Conservation (phyloP, 2,329 filamentous ascomycete species). For the Aspergillus felis region DNA sequence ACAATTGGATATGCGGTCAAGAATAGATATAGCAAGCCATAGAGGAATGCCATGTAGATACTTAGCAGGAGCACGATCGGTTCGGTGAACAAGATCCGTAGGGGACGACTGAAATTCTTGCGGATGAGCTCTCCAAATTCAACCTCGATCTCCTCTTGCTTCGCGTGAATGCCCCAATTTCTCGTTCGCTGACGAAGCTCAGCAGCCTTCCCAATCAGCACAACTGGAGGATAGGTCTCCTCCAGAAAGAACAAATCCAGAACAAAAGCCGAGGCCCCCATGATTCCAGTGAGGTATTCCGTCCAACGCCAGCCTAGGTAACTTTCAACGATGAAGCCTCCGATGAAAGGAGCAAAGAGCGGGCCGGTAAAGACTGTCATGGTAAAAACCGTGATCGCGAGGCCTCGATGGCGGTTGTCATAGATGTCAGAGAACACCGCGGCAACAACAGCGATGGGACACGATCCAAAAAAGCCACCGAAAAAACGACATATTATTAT, state of each 20-base stretch:
- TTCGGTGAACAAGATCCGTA: conserved; percentile 34
- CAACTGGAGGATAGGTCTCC: conserved; percentile 51
- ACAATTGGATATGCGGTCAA: conserved; percentile 35
- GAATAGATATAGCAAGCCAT: conserved; percentile 24
- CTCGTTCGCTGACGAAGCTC: conserved; percentile 48
- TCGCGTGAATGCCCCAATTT: conserved; percentile 56
- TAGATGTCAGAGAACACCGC: conserved; percentile 57
- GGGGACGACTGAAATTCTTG: conserved; percentile 43
- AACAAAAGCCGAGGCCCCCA: conserved; percentile 44
- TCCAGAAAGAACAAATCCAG: conserved; percentile 39
- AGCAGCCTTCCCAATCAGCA: conserved; percentile 49
- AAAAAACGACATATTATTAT: conserved; percentile 46
- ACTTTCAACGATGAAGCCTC: conserved; percentile 51
- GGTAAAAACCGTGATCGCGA: conserved; percentile 46
- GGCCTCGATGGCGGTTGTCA: conserved; percentile 43
- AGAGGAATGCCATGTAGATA: conserved; percentile 31
- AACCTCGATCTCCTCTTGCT: conserved; percentile 47
- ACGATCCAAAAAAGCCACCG: conserved; percentile 51
- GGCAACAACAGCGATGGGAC: conserved; percentile 50
- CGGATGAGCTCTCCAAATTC: conserved; percentile 43
- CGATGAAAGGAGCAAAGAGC: conserved; percentile 50
- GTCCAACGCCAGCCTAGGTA: conserved; percentile 50
- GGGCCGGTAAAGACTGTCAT: conserved; percentile 52
- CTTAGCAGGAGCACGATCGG: conserved; percentile 35
- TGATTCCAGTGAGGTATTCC: conserved; percentile 46